Evolutionary conservation across 2,329 filamentous ascomycete species (phyloP).

Genomic region (Teratosphaeria viscida): DNA sequence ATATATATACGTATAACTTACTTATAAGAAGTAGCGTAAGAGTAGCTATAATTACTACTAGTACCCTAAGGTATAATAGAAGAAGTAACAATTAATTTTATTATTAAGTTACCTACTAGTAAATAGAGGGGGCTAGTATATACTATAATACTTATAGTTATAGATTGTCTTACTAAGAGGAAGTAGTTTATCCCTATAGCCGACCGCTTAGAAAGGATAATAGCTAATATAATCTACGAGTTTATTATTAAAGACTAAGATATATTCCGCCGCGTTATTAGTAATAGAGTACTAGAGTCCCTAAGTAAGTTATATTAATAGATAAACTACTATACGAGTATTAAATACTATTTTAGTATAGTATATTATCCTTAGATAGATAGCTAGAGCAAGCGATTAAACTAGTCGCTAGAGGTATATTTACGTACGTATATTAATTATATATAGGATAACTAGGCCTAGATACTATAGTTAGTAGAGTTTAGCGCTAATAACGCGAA

Average conservation of each 20-base stretch:
- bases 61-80: background rate
- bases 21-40: too few species aligned
- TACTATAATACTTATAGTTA: background rate
- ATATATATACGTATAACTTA: too few species aligned
- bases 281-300: constrained; percentile 14
- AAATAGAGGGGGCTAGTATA: background rate
- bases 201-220: background rate
- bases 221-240: background rate
- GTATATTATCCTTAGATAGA: constrained; percentile 19
- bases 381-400: background rate
- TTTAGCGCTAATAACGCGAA: constrained; percentile 18
- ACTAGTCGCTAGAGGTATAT: background rate
- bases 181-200: background rate
- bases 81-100: background rate
- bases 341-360: constrained; percentile 15
- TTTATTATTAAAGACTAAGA: background rate
- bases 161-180: background rate
- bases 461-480: constrained; percentile 14
- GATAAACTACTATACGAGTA: constrained; percentile 5
- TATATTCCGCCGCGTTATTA: constrained; percentile 10
- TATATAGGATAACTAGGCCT: too few species aligned
- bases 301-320: constrained; percentile 12
- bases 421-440: constrained; percentile 1
- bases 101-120: too few species aligned
- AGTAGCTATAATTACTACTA: too few species aligned